Conservation (phyloP, 108 stramenopile species). For the Nannochloropsis oceanica region DNA sequence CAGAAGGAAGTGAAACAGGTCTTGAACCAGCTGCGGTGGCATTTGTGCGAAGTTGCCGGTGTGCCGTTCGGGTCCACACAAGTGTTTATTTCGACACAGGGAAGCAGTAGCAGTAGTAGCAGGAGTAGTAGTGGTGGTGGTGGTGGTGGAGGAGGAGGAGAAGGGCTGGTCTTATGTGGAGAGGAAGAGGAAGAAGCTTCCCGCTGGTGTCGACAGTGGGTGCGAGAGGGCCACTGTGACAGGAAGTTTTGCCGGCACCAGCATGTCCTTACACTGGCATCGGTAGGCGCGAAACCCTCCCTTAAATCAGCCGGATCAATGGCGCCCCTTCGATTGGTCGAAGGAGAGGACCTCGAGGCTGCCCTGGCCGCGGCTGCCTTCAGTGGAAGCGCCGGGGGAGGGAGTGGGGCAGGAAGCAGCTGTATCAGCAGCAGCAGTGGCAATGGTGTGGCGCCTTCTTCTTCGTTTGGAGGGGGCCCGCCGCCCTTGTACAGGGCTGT, state of each 20-base stretch:
- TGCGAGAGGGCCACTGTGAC: neutral
- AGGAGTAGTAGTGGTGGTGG: neutral
- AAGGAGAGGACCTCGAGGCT: neutral
- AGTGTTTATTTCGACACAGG: neutral
- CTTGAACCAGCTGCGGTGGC: neutral
- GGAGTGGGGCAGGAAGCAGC: neutral
- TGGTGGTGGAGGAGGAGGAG: neutral
- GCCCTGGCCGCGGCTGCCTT: neutral
- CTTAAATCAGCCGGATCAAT: neutral
- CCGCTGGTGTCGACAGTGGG: neutral
- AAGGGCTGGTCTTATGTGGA: neutral
- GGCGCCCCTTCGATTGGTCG: neutral
- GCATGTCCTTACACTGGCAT: neutral
- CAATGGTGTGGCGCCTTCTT: neutral
- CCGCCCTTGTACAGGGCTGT: neutral
- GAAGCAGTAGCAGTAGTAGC: neutral
- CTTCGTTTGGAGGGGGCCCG: neutral
- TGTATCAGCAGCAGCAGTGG: neutral
- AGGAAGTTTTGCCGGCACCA: neutral
- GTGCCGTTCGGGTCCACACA: neutral
- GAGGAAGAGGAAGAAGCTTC: neutral
- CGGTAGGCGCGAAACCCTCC: neutral
- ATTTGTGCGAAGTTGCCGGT: neutral
- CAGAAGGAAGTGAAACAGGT: neutral
- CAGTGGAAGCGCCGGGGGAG: neutral